Base-by-base conservation (phyloP, 768 basidiomycete species). In the Kwoniella bestiolae region DNA sequence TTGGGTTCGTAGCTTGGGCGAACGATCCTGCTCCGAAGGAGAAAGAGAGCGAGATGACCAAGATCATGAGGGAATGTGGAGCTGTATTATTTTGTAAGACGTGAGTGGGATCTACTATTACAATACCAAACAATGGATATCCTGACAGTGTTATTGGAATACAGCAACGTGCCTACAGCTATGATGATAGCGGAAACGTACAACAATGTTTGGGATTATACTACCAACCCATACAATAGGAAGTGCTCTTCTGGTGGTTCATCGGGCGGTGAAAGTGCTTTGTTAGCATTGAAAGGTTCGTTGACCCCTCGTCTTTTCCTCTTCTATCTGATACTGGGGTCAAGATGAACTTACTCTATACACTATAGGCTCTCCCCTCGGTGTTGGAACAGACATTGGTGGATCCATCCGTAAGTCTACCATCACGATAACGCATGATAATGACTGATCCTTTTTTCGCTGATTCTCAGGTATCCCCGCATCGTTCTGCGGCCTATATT, bases 181-280 rank as follows among this genome's bases (percentile, higher is more conserved):
- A 56, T 66, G 69, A 90, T 79, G 91, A 91, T 88, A 86, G 83
- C 85, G 1, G 92, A 95, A 77, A 88, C 90, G 0, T 87, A 84
- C 82, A 94, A 94, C 74, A 81, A 87, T 65, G 83, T 92, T 29
- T 94, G 90, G 71, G 92, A 91, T 1, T 84, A 90, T 57, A 93
- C 92, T 0, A 73, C 82, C 16, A 92, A 93, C 72, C 92, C 92
- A 0, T 82, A 84, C 75, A 91, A 92, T 75, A 85, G 88, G 9
- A 83, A 84, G 18, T 82, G 91, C 50, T 91, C 89, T 5, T 81
- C 83, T 4, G 91, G 92, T 11, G 92, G 92, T 1, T 92, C 91
- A 0, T 90, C 89, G 3, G 92, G 92, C 5, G 92, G 92, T 34
- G 92, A 94, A 82, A 90, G 89, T 45, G 90, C 91, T 0, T 84